Evolutionary conservation across 192 early-diverging fungal species (phyloP).

Genomic region (Neocallimastix lanati): DNA sequence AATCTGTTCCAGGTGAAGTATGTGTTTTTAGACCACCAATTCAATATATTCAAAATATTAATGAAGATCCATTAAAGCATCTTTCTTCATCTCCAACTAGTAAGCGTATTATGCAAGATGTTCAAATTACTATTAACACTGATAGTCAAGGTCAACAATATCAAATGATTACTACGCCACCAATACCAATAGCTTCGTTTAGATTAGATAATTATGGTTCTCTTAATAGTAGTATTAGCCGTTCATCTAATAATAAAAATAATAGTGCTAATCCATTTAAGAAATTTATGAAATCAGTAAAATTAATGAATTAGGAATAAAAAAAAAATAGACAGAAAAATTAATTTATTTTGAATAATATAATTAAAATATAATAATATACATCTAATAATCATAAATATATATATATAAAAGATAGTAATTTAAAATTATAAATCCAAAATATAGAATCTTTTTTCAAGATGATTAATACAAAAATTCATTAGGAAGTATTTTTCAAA

Average conservation of each 20-base stretch:
- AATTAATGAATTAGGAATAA: not conserved
- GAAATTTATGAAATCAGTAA: not conserved
- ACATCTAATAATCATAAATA: too few relatives aligned
- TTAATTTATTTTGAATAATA: too few relatives aligned
- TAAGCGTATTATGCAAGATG: not conserved
- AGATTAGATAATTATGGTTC: not conserved
- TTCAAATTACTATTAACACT: not conserved
- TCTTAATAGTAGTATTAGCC: not conserved
- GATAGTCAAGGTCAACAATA: not conserved
- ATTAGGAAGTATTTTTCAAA: too few relatives aligned
- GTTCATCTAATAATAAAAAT: not conserved
- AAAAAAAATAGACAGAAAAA: too few relatives aligned
- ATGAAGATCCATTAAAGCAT: not conserved
- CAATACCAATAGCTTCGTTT: not conserved
- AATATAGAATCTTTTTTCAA: too few relatives aligned
- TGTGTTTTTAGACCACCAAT: not conserved
- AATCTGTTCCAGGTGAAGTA: not conserved
- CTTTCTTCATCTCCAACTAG: not conserved
- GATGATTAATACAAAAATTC: too few relatives aligned
- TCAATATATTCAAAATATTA: not conserved
- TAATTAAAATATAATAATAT: too few relatives aligned
- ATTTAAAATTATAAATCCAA: too few relatives aligned
- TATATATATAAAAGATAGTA: too few relatives aligned
- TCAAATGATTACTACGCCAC: not conserved
- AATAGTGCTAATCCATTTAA: not conserved